phyloP scores from a whole-genome alignment of 2,329 filamentous ascomycete species.

The Aspergillus aculeatinus region DNA sequence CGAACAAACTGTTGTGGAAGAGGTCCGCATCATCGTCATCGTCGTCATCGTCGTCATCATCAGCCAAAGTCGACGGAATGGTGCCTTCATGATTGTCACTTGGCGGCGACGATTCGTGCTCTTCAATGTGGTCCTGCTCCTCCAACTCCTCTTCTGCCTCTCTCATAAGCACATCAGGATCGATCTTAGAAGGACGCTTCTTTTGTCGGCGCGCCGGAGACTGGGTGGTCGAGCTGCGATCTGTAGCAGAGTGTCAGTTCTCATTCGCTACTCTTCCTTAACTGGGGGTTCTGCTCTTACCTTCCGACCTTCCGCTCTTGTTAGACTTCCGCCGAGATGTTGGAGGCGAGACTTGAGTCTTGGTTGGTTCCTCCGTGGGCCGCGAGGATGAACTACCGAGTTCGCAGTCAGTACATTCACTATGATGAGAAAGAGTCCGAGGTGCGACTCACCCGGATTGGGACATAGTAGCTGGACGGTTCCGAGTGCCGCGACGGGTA shows the following conservation, averaged over 20 bases:
- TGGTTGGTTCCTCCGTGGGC: slow-evolving; percentile 62
- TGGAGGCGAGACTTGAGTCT: slow-evolving; percentile 55
- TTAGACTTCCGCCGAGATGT: slow-evolving; percentile 71
- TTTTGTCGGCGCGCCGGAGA: slow-evolving; percentile 50
- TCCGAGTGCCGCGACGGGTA: slow-evolving; percentile 44
- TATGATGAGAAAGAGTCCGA: slow-evolving; percentile 15
- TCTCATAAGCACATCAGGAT: slow-evolving; percentile 70
- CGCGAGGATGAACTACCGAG: slow-evolving; percentile 59
- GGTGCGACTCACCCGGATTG: slow-evolving; percentile 40
- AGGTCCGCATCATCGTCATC: slow-evolving; percentile 62
- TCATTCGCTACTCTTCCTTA: background rate
- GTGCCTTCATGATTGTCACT: slow-evolving; percentile 69
- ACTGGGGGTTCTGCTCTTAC: slow-evolving; percentile 31
- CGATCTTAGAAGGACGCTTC: slow-evolving; percentile 53
- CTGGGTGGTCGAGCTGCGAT: slow-evolving; percentile 36
- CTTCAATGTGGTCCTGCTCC: slow-evolving; percentile 40
- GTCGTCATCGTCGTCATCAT: slow-evolving; percentile 57
- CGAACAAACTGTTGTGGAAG: slow-evolving; percentile 64
- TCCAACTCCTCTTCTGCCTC: slow-evolving; percentile 60
- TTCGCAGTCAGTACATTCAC: slow-evolving; percentile 19
- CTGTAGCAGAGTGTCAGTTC: slow-evolving; percentile 22
- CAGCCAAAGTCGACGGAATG: slow-evolving; percentile 51
- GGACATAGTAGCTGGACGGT: slow-evolving; percentile 39
- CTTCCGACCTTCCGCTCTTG: slow-evolving; percentile 66
- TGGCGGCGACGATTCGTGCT: slow-evolving; percentile 57